Evolutionary conservation across 1,284 basidiomycete species (phyloP), one percentile per base, ranked within the genome.

Genomic region (Naganishia sp.): DNA sequence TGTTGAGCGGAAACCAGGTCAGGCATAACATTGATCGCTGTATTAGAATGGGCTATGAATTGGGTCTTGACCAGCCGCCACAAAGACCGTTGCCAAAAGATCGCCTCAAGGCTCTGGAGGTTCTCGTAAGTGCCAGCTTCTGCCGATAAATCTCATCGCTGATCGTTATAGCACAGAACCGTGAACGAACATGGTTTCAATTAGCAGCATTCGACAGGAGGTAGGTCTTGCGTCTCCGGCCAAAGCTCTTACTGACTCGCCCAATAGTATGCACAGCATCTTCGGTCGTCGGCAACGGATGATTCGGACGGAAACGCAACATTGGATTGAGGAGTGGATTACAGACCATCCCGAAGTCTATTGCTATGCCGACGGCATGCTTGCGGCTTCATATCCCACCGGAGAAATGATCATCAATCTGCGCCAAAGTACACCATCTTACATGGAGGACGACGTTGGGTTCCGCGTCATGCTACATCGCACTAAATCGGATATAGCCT

Each of bases 31-130:
- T n/a, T 33, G 18, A 44, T 44, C 49, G 50, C 39, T 73, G 71
- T 0, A 70, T 72, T 15, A 74, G 79, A 15, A 76, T 79, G 64
- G 80, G 77, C 1, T 77, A 77, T 65, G 76, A 79, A 67, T 69
- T 81, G 28, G 73, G 75, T 0, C 71, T 81, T 4, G 70, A 77
- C 61, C 70, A 70, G 23, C 71, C 68, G 15, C 70, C 71, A 11
- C 57, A 67, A 9, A 55, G 75, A 23, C 77, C 77, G 5, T 65
- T 78, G 49, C 73, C 77, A 0, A 55, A 68, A 16, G 70, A 74
- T 36, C 73, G 74, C 55, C 31, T 60, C 21, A 63, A 63, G 18
- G 69, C 69, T 16, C 23, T 67, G 10, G 66, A 66, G 36, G 45
- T 69, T n/a, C 53, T 71, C 15, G 68, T 71, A 25, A 36, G 66